A percentile compares a stretch with the other conserved stretches of the same genome.
phyloP scores from a whole-genome alignment of 352 stramenopile species.

The Globisporangium recalcitrans region DNA sequence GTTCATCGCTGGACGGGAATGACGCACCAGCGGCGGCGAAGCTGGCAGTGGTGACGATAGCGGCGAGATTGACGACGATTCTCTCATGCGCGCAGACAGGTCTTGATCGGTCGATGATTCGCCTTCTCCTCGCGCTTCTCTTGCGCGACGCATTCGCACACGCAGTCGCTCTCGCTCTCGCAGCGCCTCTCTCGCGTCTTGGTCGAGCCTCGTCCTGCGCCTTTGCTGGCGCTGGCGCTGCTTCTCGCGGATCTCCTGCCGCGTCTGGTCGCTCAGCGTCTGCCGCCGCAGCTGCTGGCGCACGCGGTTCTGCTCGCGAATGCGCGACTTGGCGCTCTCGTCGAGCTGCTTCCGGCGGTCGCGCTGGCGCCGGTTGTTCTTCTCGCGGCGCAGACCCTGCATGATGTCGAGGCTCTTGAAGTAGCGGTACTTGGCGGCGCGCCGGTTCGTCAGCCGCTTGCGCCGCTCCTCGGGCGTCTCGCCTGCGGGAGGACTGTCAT shows the following conservation, averaged over 20 bases:
- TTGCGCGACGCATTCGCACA: constrained; percentile 26
- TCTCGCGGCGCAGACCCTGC: constrained; percentile 32
- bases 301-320: constrained; percentile 59
- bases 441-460: constrained; percentile 46
- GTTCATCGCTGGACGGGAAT: constrained; percentile 9
- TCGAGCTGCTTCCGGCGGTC: constrained; percentile 42
- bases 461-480: constrained; percentile 48
- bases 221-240: constrained; percentile 39
- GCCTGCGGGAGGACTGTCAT: constrained; percentile 27
- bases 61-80: not conserved
- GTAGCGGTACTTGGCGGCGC: constrained; percentile 67
- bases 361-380: constrained; percentile 41
- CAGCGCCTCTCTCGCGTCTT: constrained; percentile 30
- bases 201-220: constrained; percentile 39
- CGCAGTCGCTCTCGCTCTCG: constrained; percentile 47
- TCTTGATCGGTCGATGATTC: not conserved
- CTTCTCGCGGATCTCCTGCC: constrained; percentile 32
- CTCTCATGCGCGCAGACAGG: not conserved
- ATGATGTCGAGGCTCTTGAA: constrained; percentile 22
- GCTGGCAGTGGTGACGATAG: not conserved
- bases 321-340: constrained; percentile 21
- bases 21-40: not conserved
- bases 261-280: constrained; percentile 35
- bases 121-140: constrained; percentile 14
- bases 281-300: constrained; percentile 49